Conservation (phyloP, 257 asterid species). For the Plantago ovata region DNA sequence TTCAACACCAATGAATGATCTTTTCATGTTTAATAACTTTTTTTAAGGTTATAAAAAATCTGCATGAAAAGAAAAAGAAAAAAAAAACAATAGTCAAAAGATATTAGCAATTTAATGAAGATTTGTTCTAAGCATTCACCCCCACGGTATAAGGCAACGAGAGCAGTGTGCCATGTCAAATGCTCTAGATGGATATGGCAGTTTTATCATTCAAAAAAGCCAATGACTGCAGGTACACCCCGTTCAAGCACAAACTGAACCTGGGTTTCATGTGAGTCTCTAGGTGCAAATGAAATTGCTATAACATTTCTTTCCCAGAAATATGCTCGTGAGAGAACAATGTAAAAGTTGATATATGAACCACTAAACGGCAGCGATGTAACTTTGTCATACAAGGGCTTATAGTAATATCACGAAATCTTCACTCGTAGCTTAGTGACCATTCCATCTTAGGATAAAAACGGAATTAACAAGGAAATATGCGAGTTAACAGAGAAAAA, state of each 20-base stretch:
- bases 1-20: no score
- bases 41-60: no score
- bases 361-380: no score
- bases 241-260: slow-evolving; percentile 70
- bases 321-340: no score
- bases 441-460: background rate
- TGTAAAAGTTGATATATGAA: background rate
- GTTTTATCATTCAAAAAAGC: slow-evolving; percentile 50
- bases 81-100: no score
- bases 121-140: slow-evolving; percentile 39
- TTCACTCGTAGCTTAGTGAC: background rate
- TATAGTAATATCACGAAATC: background rate
- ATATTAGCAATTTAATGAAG: background rate
- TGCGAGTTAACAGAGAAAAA: background rate
- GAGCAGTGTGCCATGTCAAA: slow-evolving; percentile 71
- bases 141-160: slow-evolving; percentile 65
- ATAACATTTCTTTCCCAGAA: slow-evolving; percentile 51
- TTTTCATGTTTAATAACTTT: no score
- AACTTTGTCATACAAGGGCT: no score
- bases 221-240: slow-evolving; percentile 65
- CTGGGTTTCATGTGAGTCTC: slow-evolving; percentile 68
- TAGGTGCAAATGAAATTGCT: slow-evolving; percentile 62
- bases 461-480: background rate
- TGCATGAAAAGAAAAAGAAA: no score
- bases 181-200: slow-evolving; percentile 57